These are phyloP conservation scores for Sabuloglossum arenarium DNA, from an alignment of 495 filamentous ascomycete species.

Conservation along the genomic window DNA sequence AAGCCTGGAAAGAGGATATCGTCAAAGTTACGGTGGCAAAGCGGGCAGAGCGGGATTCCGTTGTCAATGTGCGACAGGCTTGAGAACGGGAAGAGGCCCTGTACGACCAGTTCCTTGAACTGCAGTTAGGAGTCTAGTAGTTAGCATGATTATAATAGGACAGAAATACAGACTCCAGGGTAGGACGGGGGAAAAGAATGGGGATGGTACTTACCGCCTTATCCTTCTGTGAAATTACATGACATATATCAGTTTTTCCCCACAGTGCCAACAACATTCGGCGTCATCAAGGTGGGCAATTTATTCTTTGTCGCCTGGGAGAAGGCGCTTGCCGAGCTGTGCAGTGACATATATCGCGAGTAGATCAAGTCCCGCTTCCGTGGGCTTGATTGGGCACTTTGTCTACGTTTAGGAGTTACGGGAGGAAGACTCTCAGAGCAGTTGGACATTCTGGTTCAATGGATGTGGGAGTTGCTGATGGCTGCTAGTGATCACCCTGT, in stretches of 20 bases:
- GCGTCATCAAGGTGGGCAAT: slow-evolving; percentile 12
- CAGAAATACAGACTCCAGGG: background rate
- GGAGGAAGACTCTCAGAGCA: background rate
- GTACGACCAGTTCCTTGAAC: slow-evolving; percentile 4
- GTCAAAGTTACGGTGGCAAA: slow-evolving; percentile 7
- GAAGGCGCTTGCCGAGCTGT: background rate
- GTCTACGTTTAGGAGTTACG: background rate
- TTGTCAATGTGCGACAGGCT: slow-evolving; percentile 4
- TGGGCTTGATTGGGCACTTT: background rate
- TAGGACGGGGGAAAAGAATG: slow-evolving; percentile 1
- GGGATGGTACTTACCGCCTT: slow-evolving; percentile 4
- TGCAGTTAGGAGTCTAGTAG: background rate
- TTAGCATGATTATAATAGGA: background rate
- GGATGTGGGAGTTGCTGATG: background rate
- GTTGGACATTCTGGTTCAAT: background rate
- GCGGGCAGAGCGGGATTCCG: slow-evolving; percentile 7
- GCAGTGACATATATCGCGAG: background rate
- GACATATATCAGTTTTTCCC: slow-evolving; percentile 6
- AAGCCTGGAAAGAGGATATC: slow-evolving; percentile 5
- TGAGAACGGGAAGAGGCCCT: slow-evolving; percentile 4
- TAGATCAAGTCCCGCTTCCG: background rate
- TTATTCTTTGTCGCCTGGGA: slow-evolving; percentile 1
- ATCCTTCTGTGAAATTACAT: slow-evolving; percentile 6
- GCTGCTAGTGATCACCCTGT: too few species aligned
- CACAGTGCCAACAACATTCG: slow-evolving; percentile 9